Conservation (phyloP, 108 stramenopile species). For the Nannochloropsis oceanica region DNA sequence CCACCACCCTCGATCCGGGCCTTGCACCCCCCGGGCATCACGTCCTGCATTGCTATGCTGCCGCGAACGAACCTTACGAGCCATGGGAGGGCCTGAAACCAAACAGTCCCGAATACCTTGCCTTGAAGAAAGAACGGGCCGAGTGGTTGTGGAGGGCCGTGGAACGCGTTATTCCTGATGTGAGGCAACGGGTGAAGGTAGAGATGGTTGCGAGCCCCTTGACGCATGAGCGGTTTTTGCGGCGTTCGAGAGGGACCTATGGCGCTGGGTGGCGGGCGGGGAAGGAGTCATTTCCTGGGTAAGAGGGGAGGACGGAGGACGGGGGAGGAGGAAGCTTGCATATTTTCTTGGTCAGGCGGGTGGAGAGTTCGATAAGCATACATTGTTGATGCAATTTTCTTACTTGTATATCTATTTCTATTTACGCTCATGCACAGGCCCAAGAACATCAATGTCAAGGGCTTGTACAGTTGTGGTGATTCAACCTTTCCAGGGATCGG, state of each 20-base stretch:
- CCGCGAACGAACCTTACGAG: conserved; percentile 74
- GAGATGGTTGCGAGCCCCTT: conserved; percentile 64
- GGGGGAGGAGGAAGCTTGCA: too few relatives aligned
- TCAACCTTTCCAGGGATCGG: conserved; percentile 88
- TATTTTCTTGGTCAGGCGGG: too few relatives aligned
- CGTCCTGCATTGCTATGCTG: conserved; percentile 70
- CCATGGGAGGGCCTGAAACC: conserved; percentile 67
- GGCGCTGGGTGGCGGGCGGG: conserved; percentile 86
- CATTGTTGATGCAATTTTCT: too few relatives aligned
- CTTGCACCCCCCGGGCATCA: conserved; percentile 71
- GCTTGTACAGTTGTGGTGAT: conserved; percentile 47
- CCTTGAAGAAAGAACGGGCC: conserved; percentile 57
- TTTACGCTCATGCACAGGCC: not conserved
- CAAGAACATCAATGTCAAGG: not conserved
- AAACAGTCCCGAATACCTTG: conserved; percentile 47
- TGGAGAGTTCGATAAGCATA: too few relatives aligned
- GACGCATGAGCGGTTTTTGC: conserved; percentile 69
- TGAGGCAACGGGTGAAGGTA: conserved; percentile 52
- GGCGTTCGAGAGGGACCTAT: conserved; percentile 63
- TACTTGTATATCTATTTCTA: too few relatives aligned
- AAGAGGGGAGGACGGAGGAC: not conserved
- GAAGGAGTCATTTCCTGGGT: conserved; percentile 25
- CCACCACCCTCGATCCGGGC: conserved; percentile 50
- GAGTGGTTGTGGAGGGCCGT: conserved; percentile 62
- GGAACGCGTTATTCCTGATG: conserved; percentile 70